Conservation (phyloP, 2,329 filamentous ascomycete genomes). For the Calonectria hawksworthii region DNA sequence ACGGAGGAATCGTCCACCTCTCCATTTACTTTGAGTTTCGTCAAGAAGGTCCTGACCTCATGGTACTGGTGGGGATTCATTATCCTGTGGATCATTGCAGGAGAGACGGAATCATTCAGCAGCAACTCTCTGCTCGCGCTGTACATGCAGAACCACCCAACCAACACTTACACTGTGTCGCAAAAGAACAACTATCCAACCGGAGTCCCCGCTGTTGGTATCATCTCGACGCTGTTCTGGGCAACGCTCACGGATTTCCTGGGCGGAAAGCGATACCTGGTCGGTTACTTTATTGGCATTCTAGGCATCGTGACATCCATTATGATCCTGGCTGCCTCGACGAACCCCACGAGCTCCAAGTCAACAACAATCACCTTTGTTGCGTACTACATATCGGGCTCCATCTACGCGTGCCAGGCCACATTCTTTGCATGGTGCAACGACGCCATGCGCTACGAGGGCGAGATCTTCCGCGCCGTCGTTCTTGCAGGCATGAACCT, state of each 20-base stretch:
- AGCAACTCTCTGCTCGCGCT: constrained; percentile 70
- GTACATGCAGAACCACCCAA: constrained; percentile 64
- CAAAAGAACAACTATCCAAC: constrained; percentile 71
- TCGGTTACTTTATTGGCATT: constrained; percentile 75
- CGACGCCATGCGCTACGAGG: constrained; percentile 75
- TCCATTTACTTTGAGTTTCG: constrained; percentile 57
- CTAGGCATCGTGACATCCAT: constrained; percentile 73
- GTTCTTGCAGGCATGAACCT: constrained; percentile 81
- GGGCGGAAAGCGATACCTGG: constrained; percentile 73
- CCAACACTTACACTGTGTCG: constrained; percentile 57
- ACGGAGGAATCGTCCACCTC: constrained; percentile 58
- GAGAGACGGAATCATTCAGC: constrained; percentile 79
- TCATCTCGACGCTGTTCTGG: constrained; percentile 76
- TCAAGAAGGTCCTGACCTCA: constrained; percentile 69
- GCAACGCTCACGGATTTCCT: constrained; percentile 76
- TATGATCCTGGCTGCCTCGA: constrained; percentile 70
- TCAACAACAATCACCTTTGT: constrained; percentile 70
- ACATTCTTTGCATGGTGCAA: constrained; percentile 85
- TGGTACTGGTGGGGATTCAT: constrained; percentile 79
- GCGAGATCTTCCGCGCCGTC: constrained; percentile 73
- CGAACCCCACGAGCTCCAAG: constrained; percentile 51
- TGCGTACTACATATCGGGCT: constrained; percentile 79
- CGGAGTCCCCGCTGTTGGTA: constrained; percentile 69
- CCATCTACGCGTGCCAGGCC: constrained; percentile 80
- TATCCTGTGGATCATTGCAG: constrained; percentile 77